These are phyloP conservation scores for Pestalotiopsis sp. DNA, from an alignment of 2,329 filamentous ascomycete genomes.

Conservation along the genomic window DNA sequence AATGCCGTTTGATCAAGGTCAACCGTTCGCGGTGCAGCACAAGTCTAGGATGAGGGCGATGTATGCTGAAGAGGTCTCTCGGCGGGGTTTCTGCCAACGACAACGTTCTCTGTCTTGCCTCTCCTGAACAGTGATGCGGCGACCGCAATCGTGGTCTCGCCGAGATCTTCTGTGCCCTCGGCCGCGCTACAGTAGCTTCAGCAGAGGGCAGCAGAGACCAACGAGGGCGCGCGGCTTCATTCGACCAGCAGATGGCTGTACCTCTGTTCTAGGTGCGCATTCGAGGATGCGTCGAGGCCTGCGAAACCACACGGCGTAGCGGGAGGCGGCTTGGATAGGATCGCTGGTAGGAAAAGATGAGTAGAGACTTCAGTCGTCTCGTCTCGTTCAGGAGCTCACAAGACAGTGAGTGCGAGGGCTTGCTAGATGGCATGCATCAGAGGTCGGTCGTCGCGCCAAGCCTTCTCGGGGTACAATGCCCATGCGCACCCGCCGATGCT, in stretches of 20 bases:
- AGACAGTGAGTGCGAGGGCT: neutral
- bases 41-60: neutral
- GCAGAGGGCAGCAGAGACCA: slow-evolving; percentile 25
- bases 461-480: neutral
- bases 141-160: neutral
- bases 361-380: neutral
- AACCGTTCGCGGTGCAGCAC: neutral
- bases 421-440: neutral
- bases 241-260: neutral
- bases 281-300: neutral
- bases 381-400: slow-evolving; percentile 6
- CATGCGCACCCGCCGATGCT: neutral
- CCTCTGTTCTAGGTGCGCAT: neutral
- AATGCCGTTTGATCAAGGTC: neutral
- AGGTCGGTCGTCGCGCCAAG: neutral
- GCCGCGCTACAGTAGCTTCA: slow-evolving; percentile 33
- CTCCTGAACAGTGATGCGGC: neutral
- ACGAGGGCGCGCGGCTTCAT: slow-evolving; percentile 17
- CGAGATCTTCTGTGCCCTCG: slow-evolving; percentile 20
- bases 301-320: neutral
- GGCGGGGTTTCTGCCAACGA: neutral
- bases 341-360: neutral
- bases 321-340: neutral
- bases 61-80: neutral
- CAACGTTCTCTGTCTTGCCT: neutral